Percentiles rank a stretch among this genome's conserved stretches.
Evolutionary conservation across 495 filamentous ascomycete species (phyloP).

Genomic region (Pseudevernia furfuracea): DNA sequence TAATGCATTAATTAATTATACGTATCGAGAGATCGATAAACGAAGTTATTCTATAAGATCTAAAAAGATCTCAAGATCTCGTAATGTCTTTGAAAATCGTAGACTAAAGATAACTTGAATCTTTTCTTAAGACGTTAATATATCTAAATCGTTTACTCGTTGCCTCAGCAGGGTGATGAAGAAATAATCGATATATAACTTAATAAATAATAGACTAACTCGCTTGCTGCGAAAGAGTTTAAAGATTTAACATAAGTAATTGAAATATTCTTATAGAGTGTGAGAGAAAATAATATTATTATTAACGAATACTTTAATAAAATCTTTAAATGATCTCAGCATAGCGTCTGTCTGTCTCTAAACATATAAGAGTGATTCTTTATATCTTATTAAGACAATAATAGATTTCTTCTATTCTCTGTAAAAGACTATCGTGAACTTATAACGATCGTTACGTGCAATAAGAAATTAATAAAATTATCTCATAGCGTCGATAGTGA

Average conservation of each 20-base stretch:
- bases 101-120: slow-evolving; percentile 3
- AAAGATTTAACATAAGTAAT: not conserved
- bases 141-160: not conserved
- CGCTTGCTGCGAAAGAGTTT: not conserved
- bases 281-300: slow-evolving; percentile 5
- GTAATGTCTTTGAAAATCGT: slow-evolving; percentile 6
- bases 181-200: slow-evolving; percentile 12
- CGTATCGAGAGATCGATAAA: not conserved
- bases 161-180: not conserved
- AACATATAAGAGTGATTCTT: slow-evolving; percentile 1
- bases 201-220: not conserved
- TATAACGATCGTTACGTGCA: slow-evolving; percentile 4
- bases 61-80: not conserved
- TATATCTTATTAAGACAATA: slow-evolving; percentile 10
- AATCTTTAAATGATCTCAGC: not conserved
- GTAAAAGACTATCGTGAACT: slow-evolving; percentile 9
- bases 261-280: not conserved
- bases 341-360: not conserved
- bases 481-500: not conserved
- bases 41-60: not conserved
- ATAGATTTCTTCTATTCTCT: slow-evolving; percentile 7
- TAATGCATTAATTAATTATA: slow-evolving; percentile 2
- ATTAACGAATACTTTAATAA: slow-evolving; percentile 11
- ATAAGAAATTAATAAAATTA: slow-evolving; percentile 17
- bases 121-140: not conserved